phyloP scores from a whole-genome alignment of 2,329 filamentous ascomycete genomes.

The Beauveria sp. region DNA sequence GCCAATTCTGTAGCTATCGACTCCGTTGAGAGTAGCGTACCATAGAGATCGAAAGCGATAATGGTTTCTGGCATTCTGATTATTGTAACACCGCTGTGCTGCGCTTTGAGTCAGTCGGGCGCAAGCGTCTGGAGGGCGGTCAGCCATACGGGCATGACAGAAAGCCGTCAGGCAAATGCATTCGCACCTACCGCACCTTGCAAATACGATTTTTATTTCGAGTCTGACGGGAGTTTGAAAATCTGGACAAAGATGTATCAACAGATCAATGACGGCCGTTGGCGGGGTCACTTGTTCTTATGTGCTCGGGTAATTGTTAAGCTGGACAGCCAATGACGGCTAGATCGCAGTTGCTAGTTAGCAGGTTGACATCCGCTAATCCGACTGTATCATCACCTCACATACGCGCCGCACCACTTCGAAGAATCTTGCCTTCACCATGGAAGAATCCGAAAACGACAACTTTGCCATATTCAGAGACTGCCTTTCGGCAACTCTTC shows the following conservation, averaged over 20 bases:
- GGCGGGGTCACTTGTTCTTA: not conserved
- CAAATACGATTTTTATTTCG: not conserved
- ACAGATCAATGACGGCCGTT: not conserved
- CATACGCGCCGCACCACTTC: not conserved
- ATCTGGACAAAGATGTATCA: not conserved
- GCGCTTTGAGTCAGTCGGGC: not conserved
- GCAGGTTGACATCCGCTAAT: conserved; percentile 1
- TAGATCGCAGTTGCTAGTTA: not conserved
- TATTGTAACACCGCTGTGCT: not conserved
- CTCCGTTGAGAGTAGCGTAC: conserved; percentile 64
- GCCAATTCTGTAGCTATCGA: conserved; percentile 56
- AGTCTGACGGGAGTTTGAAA: not conserved
- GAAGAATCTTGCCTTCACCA: not conserved
- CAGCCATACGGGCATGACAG: not conserved
- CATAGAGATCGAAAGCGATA: conserved; percentile 70
- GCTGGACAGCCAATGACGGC: conserved; percentile 1
- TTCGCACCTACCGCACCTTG: not conserved
- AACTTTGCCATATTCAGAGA: conserved; percentile 60
- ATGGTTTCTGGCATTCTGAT: conserved; percentile 29
- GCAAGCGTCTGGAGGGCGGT: not conserved
- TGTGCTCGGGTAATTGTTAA: not conserved
- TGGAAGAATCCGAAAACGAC: conserved; percentile 13
- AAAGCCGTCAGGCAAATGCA: not conserved
- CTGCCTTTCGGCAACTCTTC: conserved; percentile 61
- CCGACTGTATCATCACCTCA: conserved; percentile 3